These are phyloP conservation scores for Pascua guehoae DNA, from an alignment of 1,284 basidiomycete species.

Conservation along the genomic window DNA sequence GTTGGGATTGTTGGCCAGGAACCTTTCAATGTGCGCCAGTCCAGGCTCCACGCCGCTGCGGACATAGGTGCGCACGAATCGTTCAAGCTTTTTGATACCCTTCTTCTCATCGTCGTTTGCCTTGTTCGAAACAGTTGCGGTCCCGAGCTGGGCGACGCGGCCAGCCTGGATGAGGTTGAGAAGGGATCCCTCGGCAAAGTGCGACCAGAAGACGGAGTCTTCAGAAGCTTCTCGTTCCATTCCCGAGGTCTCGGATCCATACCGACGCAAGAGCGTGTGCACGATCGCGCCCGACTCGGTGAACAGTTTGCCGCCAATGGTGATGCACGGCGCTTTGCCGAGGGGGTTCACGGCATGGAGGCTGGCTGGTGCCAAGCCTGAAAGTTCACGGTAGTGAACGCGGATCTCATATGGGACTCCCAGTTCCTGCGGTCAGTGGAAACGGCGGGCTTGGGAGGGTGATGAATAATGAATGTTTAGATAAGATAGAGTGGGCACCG, in stretches of 20 bases:
- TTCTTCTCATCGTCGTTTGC: neutral
- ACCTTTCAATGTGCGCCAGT: constrained; percentile 28
- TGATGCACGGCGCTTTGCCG: no score
- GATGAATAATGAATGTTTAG: no score
- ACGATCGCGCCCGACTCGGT: constrained; percentile 38
- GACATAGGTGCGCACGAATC: constrained; percentile 1
- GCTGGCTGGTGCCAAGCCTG: no score
- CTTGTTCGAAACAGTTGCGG: neutral
- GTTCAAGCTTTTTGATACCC: constrained; percentile 2
- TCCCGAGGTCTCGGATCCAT: neutral
- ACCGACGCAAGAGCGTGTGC: constrained; percentile 21
- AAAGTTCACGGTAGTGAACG: no score
- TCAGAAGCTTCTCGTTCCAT: no score
- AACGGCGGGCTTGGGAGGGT: no score
- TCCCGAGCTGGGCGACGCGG: neutral
- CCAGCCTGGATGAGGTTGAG: constrained; percentile 10
- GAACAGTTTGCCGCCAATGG: constrained; percentile 24
- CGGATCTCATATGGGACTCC: no score
- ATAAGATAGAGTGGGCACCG: no score
- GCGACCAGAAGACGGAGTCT: constrained; percentile 6
- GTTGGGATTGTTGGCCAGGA: constrained; percentile 21
- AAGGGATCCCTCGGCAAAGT: constrained; percentile 8
- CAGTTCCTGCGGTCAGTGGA: no score
- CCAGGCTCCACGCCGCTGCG: constrained; percentile 4
- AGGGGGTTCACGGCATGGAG: no score